These are phyloP conservation scores for Hansenula sp. DNA, from an alignment of 1,139 yeast species.

Conservation along the genomic window DNA sequence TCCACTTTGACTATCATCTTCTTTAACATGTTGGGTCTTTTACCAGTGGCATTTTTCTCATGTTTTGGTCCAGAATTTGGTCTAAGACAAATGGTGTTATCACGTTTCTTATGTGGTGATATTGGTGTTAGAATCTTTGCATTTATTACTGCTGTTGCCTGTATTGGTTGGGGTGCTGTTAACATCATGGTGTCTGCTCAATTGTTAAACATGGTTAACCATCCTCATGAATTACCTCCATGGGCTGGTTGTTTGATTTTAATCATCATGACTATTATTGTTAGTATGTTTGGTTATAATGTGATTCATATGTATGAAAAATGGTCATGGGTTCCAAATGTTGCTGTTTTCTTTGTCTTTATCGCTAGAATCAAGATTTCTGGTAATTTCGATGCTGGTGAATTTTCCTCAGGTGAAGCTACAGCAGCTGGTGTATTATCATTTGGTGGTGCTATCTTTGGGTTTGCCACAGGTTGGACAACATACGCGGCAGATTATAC, in stretches of 20 bases:
- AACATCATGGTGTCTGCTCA: conserved; percentile 90
- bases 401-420: conserved; percentile 41
- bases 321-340: conserved; percentile 86
- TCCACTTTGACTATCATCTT: conserved; percentile 60
- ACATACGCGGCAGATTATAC: conserved; percentile 92
- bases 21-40: conserved; percentile 67
- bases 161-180: conserved; percentile 96
- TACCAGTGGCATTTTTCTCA: conserved; percentile 81
- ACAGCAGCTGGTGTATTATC: conserved; percentile 78
- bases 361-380: conserved; percentile 73
- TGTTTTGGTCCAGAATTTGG: conserved; percentile 83
- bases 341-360: conserved; percentile 66
- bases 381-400: conserved; percentile 48
- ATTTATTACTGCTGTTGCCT: conserved; percentile 72
- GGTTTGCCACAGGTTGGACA: conserved; percentile 95
- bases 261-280: conserved; percentile 61
- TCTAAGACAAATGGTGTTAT: conserved; percentile 81
- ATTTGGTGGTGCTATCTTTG: conserved; percentile 81
- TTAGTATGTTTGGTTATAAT: conserved; percentile 84
- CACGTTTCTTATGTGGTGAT: conserved; percentile 77
- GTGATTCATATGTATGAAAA: conserved; percentile 80
- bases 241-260: conserved; percentile 89
- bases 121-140: conserved; percentile 74
- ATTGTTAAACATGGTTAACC: conserved; percentile 70
- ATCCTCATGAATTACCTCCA: conserved; percentile 60